phyloP scores from a whole-genome alignment of 192 early-diverging fungal genomes.

The Coemansia sp. region DNA sequence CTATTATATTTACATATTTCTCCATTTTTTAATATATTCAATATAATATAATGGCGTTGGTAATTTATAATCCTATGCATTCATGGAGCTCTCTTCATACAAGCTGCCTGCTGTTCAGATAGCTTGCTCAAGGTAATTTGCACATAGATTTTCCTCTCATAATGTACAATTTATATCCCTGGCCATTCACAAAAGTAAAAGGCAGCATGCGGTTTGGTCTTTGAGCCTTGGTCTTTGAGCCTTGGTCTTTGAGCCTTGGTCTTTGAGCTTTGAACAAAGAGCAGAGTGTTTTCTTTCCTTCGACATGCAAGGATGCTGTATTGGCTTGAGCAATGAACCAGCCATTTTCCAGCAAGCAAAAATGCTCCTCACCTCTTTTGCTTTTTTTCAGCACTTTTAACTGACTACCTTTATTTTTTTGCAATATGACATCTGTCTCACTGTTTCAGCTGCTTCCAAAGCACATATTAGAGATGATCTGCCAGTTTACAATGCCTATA shows the following conservation, averaged over 20 bases:
- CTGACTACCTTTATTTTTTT: not conserved
- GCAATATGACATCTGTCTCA: not conserved
- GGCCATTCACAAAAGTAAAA: not conserved
- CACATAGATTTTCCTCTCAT: no score
- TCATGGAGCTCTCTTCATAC: no score
- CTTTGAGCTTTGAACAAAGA: not conserved
- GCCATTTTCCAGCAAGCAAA: not conserved
- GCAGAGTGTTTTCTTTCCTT: not conserved
- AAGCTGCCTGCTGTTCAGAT: no score
- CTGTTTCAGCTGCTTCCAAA: not conserved
- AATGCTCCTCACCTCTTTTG: not conserved
- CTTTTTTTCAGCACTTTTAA: not conserved
- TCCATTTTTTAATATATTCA: no score
- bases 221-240: no score
- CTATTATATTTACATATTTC: no score
- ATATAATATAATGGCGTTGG: no score
- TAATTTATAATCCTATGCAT: no score
- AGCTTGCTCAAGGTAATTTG: no score
- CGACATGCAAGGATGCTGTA: not conserved
- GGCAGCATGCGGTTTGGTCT: no score
- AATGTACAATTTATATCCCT: no score
- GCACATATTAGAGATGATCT: not conserved
- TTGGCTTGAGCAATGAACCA: not conserved
- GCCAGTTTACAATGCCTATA: not conserved
- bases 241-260: not conserved